Conservation (phyloP, 257 asterid genomes). For the Solanum chmielewskii region DNA sequence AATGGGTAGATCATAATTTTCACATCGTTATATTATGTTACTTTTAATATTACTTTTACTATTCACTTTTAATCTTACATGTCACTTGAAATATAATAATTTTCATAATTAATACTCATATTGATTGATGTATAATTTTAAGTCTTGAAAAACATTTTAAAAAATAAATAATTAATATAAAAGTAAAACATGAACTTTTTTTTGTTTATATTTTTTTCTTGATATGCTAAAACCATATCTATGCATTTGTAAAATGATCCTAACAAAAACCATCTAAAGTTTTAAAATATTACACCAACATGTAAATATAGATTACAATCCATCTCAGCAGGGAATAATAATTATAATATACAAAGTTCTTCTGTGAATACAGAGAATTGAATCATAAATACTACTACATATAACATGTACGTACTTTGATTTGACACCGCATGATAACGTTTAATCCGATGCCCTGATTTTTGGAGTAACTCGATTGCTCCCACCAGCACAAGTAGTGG, state of each 20-base stretch:
- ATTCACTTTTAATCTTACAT: fast-evolving
- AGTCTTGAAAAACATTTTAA: fast-evolving
- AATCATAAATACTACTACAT: neutral
- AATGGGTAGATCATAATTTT: neutral
- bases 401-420: too few species aligned
- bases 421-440: neutral
- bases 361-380: neutral
- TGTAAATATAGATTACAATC: neutral
- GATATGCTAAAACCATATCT: neutral
- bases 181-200: neutral
- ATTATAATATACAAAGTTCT: neutral
- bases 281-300: neutral
- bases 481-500: neutral
- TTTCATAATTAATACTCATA: too few species aligned
- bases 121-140: too few species aligned
- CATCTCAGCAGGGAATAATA: neutral
- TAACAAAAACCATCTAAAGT: neutral
- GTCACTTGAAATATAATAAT: too few species aligned
- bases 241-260: neutral
- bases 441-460: neutral
- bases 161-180: neutral
- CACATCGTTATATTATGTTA: too few species aligned
- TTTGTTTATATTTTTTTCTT: neutral
- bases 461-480: neutral
- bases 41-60: too few species aligned